phyloP scores from a whole-genome alignment of 768 basidiomycete genomes.

The Vararia minispora region DNA sequence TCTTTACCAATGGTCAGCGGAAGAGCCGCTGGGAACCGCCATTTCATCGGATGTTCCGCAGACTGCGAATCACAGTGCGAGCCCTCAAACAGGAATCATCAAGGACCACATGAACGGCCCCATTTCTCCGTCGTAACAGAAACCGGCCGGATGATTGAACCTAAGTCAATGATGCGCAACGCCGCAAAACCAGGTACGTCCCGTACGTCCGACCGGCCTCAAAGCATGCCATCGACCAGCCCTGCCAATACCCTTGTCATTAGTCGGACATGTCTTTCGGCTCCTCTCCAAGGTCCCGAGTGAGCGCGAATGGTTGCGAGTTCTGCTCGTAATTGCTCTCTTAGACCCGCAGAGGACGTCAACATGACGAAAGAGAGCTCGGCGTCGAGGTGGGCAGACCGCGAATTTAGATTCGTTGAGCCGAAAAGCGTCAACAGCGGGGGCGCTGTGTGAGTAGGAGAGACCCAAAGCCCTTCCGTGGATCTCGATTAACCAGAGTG shows the following conservation, averaged over 20 bases:
- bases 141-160: too few relatives aligned
- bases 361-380: conserved; percentile 84
- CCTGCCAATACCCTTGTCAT: conserved; percentile 54
- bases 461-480: conserved; percentile 75
- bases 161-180: too few relatives aligned
- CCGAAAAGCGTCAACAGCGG: conserved; percentile 82
- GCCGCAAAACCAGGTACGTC: too few relatives aligned
- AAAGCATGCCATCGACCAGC: conserved; percentile 63
- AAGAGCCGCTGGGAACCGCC: too few relatives aligned
- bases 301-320: conserved; percentile 38
- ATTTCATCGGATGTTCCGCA: too few relatives aligned
- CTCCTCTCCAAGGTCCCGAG: conserved; percentile 49
- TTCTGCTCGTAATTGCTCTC: conserved; percentile 40
- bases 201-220: conserved; percentile 8
- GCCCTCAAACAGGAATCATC: too few relatives aligned
- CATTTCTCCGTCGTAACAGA: too few relatives aligned
- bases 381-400: conserved; percentile 83
- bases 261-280: conserved; percentile 42
- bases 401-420: conserved; percentile 89
- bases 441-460: conserved; percentile 35
- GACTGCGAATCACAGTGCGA: too few relatives aligned
- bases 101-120: too few relatives aligned
- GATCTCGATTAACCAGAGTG: too few relatives aligned
- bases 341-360: conserved; percentile 43
- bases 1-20: too few relatives aligned